Evolutionary conservation across 169 alveolate genomes (phyloP).

Genomic region (Plasmodium knowlesi): DNA sequence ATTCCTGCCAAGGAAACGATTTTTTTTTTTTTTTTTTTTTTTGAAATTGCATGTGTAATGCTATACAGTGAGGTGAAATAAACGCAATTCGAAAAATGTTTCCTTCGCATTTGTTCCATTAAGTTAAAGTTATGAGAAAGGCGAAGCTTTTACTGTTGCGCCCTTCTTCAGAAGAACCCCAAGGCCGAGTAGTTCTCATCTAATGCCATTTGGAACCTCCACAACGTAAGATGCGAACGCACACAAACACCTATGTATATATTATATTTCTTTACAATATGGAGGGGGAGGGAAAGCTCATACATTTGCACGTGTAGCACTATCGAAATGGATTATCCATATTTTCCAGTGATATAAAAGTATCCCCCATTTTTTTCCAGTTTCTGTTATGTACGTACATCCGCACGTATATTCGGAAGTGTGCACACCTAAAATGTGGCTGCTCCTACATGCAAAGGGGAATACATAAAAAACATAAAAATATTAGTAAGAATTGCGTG

Average conservation of each 20-base stretch:
- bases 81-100: neutral
- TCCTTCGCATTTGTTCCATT: neutral
- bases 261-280: neutral
- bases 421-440: neutral
- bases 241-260: neutral
- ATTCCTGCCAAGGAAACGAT: neutral
- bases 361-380: neutral
- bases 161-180: neutral
- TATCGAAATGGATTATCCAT: neutral
- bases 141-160: neutral
- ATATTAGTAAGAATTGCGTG: neutral
- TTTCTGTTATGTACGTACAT: neutral
- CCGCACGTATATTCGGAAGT: neutral
- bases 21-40: neutral
- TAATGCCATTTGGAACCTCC: neutral
- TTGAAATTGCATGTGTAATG: neutral
- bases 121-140: neutral
- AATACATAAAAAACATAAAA: neutral
- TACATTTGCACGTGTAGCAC: neutral
- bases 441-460: neutral
- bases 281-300: neutral
- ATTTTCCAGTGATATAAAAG: neutral
- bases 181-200: neutral
- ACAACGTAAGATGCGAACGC: neutral
- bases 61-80: neutral